phyloP scores from a whole-genome alignment of 163 green algal species.

The Prototheca wickerhamii region DNA sequence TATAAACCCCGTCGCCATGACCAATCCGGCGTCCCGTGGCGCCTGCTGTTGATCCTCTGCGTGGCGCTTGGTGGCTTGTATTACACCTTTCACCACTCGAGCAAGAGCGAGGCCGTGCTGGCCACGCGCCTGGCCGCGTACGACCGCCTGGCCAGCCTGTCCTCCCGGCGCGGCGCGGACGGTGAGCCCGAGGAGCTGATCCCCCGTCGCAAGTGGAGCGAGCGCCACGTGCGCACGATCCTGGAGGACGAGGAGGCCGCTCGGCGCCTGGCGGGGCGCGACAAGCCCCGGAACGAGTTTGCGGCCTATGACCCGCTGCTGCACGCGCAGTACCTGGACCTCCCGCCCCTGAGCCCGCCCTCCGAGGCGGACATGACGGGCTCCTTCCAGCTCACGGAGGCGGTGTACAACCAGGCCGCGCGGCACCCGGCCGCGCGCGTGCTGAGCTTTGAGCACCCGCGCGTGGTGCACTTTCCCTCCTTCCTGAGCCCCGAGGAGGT shows the following conservation, averaged over 20 bases:
- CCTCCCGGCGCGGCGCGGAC: not conserved
- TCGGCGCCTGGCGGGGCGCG: not conserved
- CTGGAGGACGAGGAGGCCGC: not conserved
- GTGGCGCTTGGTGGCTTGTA: not conserved
- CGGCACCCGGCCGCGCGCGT: slow-evolving; percentile 14
- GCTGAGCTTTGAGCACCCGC: slow-evolving; percentile 13
- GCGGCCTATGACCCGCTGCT: slow-evolving; percentile 3
- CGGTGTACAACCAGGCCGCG: slow-evolving; percentile 19
- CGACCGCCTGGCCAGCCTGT: not conserved
- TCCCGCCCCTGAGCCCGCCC: slow-evolving; percentile 2
- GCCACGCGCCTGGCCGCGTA: not conserved
- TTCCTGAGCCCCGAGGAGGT: slow-evolving; percentile 26
- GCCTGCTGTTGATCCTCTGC: not conserved
- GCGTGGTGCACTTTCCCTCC: slow-evolving; percentile 14
- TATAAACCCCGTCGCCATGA: not conserved
- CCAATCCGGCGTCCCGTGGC: not conserved
- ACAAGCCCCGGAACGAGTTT: not conserved
- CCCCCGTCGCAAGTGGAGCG: not conserved
- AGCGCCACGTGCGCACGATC: not conserved
- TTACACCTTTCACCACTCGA: not conserved
- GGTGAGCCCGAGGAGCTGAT: not conserved
- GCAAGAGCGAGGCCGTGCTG: not conserved
- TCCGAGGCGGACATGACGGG: not conserved
- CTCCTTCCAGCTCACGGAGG: slow-evolving; percentile 15
- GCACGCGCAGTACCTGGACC: slow-evolving; percentile 9